Evolutionary conservation across 2,329 filamentous ascomycete species (phyloP).

Genomic region (Dothistroma septosporum): DNA sequence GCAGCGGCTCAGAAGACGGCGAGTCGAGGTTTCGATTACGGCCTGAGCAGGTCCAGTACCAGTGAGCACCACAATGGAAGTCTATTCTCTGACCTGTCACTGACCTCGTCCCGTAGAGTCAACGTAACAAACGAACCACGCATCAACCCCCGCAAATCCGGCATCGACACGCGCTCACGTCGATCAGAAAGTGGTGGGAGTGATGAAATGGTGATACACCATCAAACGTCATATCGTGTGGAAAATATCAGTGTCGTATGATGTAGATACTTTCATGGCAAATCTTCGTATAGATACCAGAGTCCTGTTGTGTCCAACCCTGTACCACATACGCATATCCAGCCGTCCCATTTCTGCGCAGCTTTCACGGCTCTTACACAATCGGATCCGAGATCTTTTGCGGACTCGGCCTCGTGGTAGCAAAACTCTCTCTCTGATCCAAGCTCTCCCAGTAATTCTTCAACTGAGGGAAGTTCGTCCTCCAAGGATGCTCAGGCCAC

Average conservation of each 20-base stretch:
- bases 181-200: not conserved
- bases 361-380: slow-evolving; percentile 23
- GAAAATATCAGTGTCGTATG: slow-evolving; percentile 12
- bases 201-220: slow-evolving; percentile 20
- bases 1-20: not conserved
- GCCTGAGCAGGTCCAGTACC: slow-evolving; percentile 9
- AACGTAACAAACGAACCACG: not conserved
- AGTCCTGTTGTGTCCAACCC: too few relatives aligned
- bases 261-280: not conserved
- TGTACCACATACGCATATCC: too few relatives aligned
- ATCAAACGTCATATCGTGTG: slow-evolving; percentile 19
- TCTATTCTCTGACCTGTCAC: not conserved
- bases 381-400: slow-evolving; percentile 37
- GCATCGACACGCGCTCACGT: not conserved
- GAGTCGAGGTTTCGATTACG: slow-evolving; percentile 3
- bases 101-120: not conserved
- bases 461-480: slow-evolving; percentile 33
- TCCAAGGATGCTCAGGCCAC: slow-evolving; percentile 35
- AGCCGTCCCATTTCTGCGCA: too few relatives aligned
- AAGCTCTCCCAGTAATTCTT: slow-evolving; percentile 46
- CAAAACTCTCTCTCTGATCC: slow-evolving; percentile 43
- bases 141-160: not conserved
- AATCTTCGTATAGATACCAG: too few relatives aligned
- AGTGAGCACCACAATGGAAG: not conserved
- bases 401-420: slow-evolving; percentile 30